A percentile compares a stretch with the other conserved stretches of the same genome.
Evolutionary conservation across 805 yeast species (phyloP).

Genomic region (Candida ulmi): DNA sequence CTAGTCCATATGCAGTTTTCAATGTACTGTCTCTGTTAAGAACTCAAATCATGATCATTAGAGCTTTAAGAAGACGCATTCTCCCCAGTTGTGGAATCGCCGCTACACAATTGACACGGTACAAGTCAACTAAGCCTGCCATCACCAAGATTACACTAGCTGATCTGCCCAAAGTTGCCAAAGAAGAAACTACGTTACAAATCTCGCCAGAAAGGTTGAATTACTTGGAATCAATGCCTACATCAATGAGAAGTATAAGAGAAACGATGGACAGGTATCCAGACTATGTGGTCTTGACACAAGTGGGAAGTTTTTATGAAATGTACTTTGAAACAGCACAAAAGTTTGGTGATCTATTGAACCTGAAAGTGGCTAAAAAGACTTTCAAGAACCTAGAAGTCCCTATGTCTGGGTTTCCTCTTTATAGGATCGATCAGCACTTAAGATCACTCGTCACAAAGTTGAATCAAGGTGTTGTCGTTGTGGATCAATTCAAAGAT

Average conservation of each 20-base stretch:
- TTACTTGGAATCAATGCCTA: constrained; percentile 22
- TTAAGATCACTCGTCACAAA: constrained; percentile 69
- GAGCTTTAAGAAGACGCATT: no score
- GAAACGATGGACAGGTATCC: constrained; percentile 39
- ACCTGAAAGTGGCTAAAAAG: constrained; percentile 62
- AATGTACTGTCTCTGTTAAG: no score
- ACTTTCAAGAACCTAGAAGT: constrained; percentile 38
- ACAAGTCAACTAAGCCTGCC: neutral
- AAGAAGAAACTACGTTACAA: neutral
- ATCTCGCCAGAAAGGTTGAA: neutral
- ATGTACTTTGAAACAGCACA: constrained; percentile 87
- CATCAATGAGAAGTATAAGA: constrained; percentile 30
- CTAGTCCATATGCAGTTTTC: no score
- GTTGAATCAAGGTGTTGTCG: constrained; percentile 65
- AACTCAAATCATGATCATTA: no score
- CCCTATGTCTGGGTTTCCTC: constrained; percentile 93
- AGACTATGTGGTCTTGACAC: constrained; percentile 60
- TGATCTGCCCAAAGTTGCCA: constrained; percentile 4
- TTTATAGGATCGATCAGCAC: constrained; percentile 62
- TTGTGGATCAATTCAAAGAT: constrained; percentile 62
- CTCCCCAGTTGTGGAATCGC: no score
- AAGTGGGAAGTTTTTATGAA: constrained; percentile 85
- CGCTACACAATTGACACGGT: no score
- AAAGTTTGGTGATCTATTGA: constrained; percentile 61
- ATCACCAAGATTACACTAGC: constrained; percentile 4